Base-by-base conservation (phyloP, 75 land plant species). In the Cunninghamia lanceolata region DNA sequence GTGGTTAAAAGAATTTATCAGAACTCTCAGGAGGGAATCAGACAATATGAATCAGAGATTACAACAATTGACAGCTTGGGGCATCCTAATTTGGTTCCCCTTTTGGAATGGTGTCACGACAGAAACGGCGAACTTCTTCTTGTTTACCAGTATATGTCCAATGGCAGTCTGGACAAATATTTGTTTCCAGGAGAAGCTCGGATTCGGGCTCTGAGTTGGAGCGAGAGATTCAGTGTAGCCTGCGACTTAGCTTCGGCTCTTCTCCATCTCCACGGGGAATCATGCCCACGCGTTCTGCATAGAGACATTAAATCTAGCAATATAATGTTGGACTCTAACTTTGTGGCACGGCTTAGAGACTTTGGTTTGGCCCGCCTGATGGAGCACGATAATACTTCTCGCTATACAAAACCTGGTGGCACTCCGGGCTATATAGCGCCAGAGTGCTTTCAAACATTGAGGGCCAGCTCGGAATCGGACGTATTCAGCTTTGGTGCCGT, bases 241-340 rank as follows among this genome's bases (percentile, higher is more conserved):
- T 42, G 43, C 14, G 94, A 91, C 4, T 66, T 93, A 9, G 89
- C 93, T 35, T 82, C 83, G 15, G 94, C 89, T 2, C 82, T 93
- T 81, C 76, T 79, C 8, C 91, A 87, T 34, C 66, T 93, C 11
- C 94, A 93, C 82, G 45, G 3, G 45, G 81, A 78, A 40, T 38
- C 25, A 7, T 1, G 3, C 9, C 45, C 6, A 16, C 81, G 36
- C 11, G 81, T 78, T 9, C 35, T 78, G 39, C 81, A 78, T 36
- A 15, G 81, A 21, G 97, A 96, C 85, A 91, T 96, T 47, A 96
- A 96, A 91, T 90, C 96, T 32, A 93, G 94, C 89, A 96, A 96
- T 63, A 91, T 96, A 42, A 40, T 94, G 85, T 90, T 80, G 25
- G 82, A 80, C 47, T 80, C 47, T 13, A 40, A 40, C 46, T 43